A percentile compares a stretch with the other conserved stretches of the same genome.
Evolutionary conservation across 306 rosid species (phyloP).

Genomic region (Vigna nakashimae): DNA sequence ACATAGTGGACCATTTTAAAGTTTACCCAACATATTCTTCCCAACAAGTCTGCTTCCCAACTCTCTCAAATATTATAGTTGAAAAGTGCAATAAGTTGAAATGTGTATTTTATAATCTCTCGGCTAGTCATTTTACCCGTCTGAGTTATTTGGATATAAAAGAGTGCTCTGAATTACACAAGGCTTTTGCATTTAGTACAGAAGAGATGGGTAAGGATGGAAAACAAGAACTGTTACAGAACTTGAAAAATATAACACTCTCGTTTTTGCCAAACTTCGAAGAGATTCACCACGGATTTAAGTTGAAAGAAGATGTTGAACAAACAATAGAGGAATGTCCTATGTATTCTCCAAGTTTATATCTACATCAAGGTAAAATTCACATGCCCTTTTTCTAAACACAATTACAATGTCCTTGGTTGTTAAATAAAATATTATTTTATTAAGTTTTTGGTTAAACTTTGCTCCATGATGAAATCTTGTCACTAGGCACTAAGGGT

Average conservation of each 20-base stretch:
- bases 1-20: no score
- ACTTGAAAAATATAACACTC: background rate
- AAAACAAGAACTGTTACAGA: background rate
- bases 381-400: no score
- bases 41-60: slow-evolving; percentile 1
- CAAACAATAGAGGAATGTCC: background rate
- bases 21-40: no score
- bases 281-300: background rate
- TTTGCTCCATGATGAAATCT: no score
- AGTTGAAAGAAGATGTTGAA: background rate
- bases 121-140: background rate
- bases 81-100: background rate
- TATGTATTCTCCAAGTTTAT: background rate
- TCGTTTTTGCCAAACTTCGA: background rate
- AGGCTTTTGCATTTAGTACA: background rate
- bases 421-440: no score
- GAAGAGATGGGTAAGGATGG: background rate
- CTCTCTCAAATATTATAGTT: no score
- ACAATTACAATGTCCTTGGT: no score
- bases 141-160: accelerated
- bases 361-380: background rate
- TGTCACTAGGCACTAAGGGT: no score
- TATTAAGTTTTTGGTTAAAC: no score
- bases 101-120: background rate
- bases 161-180: background rate